Conservation (phyloP, 768 basidiomycete genomes). For the Tylopilus rubrobrunneus region DNA sequence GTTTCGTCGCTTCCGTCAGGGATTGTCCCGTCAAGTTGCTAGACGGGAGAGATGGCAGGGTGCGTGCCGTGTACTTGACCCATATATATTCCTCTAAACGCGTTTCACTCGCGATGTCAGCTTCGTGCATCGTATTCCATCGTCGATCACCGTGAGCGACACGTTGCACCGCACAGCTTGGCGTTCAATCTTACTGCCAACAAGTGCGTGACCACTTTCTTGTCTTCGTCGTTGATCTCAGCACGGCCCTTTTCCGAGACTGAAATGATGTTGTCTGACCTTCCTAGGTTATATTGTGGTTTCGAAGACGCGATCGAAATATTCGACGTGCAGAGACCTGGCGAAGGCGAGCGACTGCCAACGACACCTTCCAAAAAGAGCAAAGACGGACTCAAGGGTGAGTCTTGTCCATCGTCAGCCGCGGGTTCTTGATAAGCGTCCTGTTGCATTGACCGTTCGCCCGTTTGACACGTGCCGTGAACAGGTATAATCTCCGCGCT, state of each 20-base stretch:
- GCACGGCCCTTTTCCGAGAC: not conserved
- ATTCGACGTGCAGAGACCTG: conserved; percentile 72
- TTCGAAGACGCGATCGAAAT: conserved; percentile 84
- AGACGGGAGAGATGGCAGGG: conserved; percentile 74
- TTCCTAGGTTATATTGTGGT: conserved; percentile 70
- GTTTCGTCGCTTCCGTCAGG: conserved; percentile 79
- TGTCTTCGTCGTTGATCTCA: not conserved
- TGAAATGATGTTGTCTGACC: not conserved
- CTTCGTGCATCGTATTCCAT: conserved; percentile 89
- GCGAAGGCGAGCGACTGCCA: conserved; percentile 64
- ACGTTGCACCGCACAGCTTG: conserved; percentile 81
- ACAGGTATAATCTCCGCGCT: conserved; percentile 84
- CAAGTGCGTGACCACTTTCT: conserved; percentile 40
- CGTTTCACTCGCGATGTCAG: conserved; percentile 36
- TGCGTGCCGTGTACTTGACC: conserved; percentile 30
- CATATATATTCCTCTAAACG: no score
- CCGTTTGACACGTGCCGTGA: not conserved
- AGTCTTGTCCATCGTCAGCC: not conserved
- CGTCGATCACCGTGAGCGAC: conserved; percentile 89
- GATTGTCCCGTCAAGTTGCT: conserved; percentile 84
- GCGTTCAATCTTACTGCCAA: conserved; percentile 68
- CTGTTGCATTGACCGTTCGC: not conserved
- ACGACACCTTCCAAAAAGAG: conserved; percentile 75
- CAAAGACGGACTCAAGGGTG: conserved; percentile 85
- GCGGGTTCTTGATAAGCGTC: not conserved